Conservation (phyloP, 805 yeast species). For the Wickerhamiella siamensis region DNA sequence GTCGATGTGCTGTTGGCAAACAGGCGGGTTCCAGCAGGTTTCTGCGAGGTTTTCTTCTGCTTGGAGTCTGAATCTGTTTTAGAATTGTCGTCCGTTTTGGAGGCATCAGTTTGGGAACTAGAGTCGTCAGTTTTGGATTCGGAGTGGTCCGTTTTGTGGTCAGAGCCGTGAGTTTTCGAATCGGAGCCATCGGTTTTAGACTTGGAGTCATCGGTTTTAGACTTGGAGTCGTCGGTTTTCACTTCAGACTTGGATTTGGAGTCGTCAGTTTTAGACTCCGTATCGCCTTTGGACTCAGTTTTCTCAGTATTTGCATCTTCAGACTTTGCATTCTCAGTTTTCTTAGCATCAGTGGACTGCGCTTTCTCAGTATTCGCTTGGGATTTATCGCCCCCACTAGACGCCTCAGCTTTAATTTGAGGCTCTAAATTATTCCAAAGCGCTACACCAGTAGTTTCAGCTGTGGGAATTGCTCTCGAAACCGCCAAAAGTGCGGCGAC, state of each 20-base stretch:
- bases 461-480: background rate
- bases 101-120: background rate
- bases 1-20: constrained; percentile 1
- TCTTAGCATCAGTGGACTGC: background rate
- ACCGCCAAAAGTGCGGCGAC: background rate
- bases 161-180: background rate
- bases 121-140: background rate
- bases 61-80: background rate
- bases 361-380: too few relatives aligned
- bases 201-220: background rate
- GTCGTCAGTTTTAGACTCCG: background rate
- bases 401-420: background rate
- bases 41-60: background rate
- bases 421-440: background rate
- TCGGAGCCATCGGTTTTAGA: background rate
- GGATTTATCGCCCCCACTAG: too few relatives aligned
- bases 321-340: background rate
- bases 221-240: background rate
- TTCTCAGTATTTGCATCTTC: background rate
- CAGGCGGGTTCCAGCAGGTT: background rate
- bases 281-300: background rate
- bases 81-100: background rate
- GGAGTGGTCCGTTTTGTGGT: background rate
- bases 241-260: background rate
- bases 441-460: background rate